Conservation (phyloP, 345 rosid genomes). For the Hirschfeldia incana region DNA sequence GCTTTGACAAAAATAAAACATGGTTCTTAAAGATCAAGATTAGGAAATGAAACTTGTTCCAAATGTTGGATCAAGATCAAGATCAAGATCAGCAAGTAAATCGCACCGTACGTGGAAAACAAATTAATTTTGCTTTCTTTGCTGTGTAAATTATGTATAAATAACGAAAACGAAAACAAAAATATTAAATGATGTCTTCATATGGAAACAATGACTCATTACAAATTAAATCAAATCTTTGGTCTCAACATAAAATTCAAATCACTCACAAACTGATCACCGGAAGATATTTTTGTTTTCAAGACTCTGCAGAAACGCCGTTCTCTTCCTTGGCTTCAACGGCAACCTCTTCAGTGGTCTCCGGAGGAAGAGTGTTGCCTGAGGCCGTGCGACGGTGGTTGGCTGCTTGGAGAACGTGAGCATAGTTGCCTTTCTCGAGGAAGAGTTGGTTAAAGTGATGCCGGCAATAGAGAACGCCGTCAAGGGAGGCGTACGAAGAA, state of each 20-base stretch:
- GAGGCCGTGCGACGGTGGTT: constrained; percentile 62
- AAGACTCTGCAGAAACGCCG: constrained; percentile 32
- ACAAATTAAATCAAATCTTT: constrained; percentile 28
- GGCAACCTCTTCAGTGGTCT: constrained; percentile 36
- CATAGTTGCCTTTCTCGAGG: constrained; percentile 91
- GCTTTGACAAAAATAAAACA: no score
- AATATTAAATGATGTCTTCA: constrained; percentile 8
- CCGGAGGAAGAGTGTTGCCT: constrained; percentile 54
- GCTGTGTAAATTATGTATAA: constrained; percentile 6
- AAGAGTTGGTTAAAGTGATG: constrained; percentile 93
- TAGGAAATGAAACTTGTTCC: neutral
- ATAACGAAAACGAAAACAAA: constrained; percentile 10
- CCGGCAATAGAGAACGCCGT: constrained; percentile 89
- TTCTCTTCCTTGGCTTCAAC: constrained; percentile 33
- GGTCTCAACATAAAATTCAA: neutral
- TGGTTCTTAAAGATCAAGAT: neutral
- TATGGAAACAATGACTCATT: constrained; percentile 34
- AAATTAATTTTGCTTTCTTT: neutral
- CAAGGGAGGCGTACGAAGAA: constrained; percentile 90
- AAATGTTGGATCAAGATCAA: neutral
- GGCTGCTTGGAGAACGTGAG: constrained; percentile 76
- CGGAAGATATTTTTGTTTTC: neutral
- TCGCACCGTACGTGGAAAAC: neutral
- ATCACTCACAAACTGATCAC: neutral
- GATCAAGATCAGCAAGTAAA: neutral